phyloP scores from a whole-genome alignment of 2,329 filamentous ascomycete species.

The Hymenotorrendiella dingleyae region DNA sequence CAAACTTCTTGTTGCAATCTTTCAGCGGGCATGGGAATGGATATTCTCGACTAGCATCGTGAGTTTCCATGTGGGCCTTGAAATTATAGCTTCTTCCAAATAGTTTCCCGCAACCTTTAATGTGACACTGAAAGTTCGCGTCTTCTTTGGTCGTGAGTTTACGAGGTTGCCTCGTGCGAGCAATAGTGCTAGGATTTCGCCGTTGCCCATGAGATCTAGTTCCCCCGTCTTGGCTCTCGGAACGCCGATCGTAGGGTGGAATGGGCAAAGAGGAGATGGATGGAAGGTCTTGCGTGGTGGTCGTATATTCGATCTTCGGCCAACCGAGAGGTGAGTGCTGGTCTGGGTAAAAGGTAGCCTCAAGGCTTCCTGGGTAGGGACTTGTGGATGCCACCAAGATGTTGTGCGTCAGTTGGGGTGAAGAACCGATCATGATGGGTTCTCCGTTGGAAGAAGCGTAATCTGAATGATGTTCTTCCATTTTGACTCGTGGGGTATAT shows the following conservation, averaged over 20 bases:
- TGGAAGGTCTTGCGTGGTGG: conserved; percentile 21
- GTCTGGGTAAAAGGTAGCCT: conserved; percentile 25
- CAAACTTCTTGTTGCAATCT: conserved; percentile 70
- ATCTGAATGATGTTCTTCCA: conserved; percentile 27
- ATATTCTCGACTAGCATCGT: conserved; percentile 67
- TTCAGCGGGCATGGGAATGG: conserved; percentile 60
- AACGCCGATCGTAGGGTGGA: conserved; percentile 23
- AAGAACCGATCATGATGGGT: conserved; percentile 21
- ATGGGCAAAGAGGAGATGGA: conserved; percentile 25
- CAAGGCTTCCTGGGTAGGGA: conserved; percentile 26
- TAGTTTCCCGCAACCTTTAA: conserved; percentile 65
- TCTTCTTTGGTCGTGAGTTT: conserved; percentile 60
- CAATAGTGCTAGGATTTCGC: conserved; percentile 19
- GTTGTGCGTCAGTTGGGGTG: conserved; percentile 21
- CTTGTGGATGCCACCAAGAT: conserved; percentile 18
- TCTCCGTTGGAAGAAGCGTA: conserved; percentile 20
- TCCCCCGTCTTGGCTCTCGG: conserved; percentile 20
- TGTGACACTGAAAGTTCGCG: conserved; percentile 64
- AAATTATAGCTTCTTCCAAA: conserved; percentile 84
- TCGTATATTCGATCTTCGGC: conserved; percentile 26
- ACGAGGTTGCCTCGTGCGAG: conserved; percentile 34
- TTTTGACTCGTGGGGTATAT: conserved; percentile 29
- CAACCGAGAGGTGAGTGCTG: conserved; percentile 20
- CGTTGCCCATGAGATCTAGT: conserved; percentile 16
- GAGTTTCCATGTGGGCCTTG: conserved; percentile 79